Conservation (phyloP, 1,284 basidiomycete genomes). For the Rhodotorula sp. region DNA sequence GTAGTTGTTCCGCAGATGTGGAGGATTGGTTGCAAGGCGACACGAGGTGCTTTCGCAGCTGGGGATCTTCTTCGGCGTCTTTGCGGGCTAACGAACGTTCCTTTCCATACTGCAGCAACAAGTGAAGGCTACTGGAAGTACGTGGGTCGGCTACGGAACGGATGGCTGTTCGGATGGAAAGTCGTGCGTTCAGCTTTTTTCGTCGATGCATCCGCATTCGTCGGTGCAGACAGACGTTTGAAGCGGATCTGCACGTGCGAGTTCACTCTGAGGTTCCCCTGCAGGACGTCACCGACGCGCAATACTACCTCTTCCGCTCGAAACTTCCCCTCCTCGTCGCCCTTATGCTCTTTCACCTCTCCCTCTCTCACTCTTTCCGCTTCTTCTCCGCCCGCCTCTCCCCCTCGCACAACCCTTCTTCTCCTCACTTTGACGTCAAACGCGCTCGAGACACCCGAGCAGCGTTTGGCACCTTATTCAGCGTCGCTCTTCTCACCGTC, state of each 20-base stretch:
- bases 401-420: neutral
- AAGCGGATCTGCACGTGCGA: too few relatives aligned
- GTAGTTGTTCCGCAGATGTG: constrained; percentile 73
- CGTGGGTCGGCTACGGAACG: constrained; percentile 57
- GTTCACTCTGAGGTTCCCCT: neutral
- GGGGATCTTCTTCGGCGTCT: neutral
- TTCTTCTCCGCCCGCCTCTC: constrained; percentile 11
- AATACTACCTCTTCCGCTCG: constrained; percentile 51
- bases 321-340: constrained; percentile 45
- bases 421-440: neutral
- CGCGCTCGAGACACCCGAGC: constrained; percentile 16
- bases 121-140: constrained; percentile 15
- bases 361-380: constrained; percentile 44
- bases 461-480: constrained; percentile 57
- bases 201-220: too few relatives aligned
- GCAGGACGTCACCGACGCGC: constrained; percentile 52
- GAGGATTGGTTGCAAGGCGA: constrained; percentile 75
- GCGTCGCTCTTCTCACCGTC: constrained; percentile 66
- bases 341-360: constrained; percentile 46
- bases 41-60: constrained; percentile 59
- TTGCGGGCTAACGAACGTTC: neutral
- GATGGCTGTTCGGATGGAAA: constrained; percentile 55
- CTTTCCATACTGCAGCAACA: neutral
- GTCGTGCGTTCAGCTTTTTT: constrained; percentile 49
- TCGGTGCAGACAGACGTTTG: too few relatives aligned